Evolutionary conservation across 352 stramenopile genomes (phyloP).

Genomic region (Phytophthora tentaculata): DNA sequence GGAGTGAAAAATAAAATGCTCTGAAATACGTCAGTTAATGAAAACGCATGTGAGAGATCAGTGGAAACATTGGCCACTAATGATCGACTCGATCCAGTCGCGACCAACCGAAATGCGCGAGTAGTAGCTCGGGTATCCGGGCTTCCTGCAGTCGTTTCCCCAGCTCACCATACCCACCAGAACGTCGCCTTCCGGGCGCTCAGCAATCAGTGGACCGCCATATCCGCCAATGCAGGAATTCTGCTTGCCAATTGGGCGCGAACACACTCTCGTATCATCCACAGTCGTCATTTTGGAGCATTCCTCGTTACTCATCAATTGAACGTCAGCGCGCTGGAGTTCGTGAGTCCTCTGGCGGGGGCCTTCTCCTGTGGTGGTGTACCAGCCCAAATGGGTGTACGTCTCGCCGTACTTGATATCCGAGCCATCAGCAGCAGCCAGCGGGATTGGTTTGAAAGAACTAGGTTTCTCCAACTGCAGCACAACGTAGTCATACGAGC

Average conservation of each 20-base stretch:
- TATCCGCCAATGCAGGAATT: slow-evolving; percentile 61
- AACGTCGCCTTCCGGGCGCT: slow-evolving; percentile 30
- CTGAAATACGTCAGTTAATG: too few species aligned
- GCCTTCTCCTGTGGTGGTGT: slow-evolving; percentile 29
- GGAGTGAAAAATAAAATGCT: too few species aligned
- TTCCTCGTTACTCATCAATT: slow-evolving; percentile 40
- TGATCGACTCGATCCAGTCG: slow-evolving; percentile 43
- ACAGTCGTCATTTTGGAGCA: slow-evolving; percentile 39
- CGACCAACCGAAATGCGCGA: slow-evolving; percentile 42
- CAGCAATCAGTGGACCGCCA: slow-evolving; percentile 48
- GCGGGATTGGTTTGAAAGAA: slow-evolving; percentile 36
- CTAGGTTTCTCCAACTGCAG: slow-evolving; percentile 43
- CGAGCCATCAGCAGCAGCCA: slow-evolving; percentile 31
- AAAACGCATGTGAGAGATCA: neutral
- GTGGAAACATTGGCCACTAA: slow-evolving; percentile 10
- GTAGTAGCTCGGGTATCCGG: slow-evolving; percentile 54
- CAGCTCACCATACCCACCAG: slow-evolving; percentile 56
- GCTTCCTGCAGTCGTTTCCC: slow-evolving; percentile 47
- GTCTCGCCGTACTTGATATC: slow-evolving; percentile 36
- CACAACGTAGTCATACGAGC: slow-evolving; percentile 48
- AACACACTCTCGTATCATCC: slow-evolving; percentile 51
- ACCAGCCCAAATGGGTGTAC: slow-evolving; percentile 41
- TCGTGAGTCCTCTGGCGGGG: slow-evolving; percentile 15
- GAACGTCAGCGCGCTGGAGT: slow-evolving; percentile 44
- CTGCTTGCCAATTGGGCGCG: slow-evolving; percentile 29